A percentile compares a stretch with the other conserved stretches of the same genome.
phyloP scores from a whole-genome alignment of 768 basidiomycete species.

The Kondoa malvinella region DNA sequence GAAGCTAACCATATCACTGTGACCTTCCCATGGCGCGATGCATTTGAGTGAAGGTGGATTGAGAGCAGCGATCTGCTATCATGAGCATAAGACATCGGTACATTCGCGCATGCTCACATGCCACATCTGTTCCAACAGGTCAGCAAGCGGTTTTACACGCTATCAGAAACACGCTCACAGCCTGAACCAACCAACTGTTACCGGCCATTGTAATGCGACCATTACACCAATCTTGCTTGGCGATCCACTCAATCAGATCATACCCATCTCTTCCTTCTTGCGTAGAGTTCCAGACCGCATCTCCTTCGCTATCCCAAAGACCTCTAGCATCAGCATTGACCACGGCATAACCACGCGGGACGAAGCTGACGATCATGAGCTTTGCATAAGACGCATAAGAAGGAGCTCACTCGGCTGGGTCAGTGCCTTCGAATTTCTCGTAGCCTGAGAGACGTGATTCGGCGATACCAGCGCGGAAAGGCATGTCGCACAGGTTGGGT shows the following conservation, averaged over 20 bases:
- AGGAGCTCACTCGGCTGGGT: slow-evolving; percentile 16
- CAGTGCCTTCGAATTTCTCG: slow-evolving; percentile 19
- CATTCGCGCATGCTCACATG: neutral
- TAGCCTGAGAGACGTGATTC: slow-evolving; percentile 12
- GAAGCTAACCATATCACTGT: slow-evolving; percentile 14
- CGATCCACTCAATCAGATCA: slow-evolving; percentile 19
- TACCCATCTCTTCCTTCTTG: slow-evolving; percentile 18
- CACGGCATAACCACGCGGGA: slow-evolving; percentile 18
- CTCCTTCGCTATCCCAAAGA: slow-evolving; percentile 16
- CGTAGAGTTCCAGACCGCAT: slow-evolving; percentile 12
- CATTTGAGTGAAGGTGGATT: slow-evolving; percentile 24
- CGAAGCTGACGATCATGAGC: too few species aligned
- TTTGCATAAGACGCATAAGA: too few species aligned
- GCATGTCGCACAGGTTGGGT: slow-evolving; percentile 10
- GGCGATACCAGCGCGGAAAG: slow-evolving; percentile 14
- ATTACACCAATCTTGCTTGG: slow-evolving; percentile 20
- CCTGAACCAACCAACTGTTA: too few species aligned
- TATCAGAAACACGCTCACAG: too few species aligned
- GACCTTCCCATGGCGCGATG: slow-evolving; percentile 25
- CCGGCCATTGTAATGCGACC: too few species aligned
- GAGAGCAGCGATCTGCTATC: slow-evolving; percentile 21
- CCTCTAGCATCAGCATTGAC: slow-evolving; percentile 14
- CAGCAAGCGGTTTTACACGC: slow-evolving; percentile 14
- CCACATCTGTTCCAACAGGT: neutral
- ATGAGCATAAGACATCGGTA: slow-evolving; percentile 16